phyloP scores from a whole-genome alignment of 2,329 filamentous ascomycete genomes.

The Zelopaecilomyces penicillatus region DNA sequence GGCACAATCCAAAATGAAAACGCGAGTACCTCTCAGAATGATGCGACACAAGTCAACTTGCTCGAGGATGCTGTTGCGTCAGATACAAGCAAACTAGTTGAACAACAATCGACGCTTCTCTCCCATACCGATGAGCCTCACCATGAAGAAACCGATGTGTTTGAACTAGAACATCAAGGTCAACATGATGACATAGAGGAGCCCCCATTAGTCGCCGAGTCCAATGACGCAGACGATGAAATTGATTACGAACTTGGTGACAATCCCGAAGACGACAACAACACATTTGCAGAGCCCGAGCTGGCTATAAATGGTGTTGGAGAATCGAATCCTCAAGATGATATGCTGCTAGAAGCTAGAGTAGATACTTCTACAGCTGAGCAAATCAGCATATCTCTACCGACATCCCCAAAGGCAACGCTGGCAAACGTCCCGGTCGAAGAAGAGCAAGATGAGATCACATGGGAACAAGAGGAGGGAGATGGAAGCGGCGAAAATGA shows the following conservation, averaged over 20 bases:
- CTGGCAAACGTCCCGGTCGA: neutral
- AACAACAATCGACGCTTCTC: neutral
- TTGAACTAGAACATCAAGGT: slow-evolving; percentile 2
- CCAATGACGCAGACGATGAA: slow-evolving; percentile 1
- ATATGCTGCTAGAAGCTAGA: too few species aligned
- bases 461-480: slow-evolving; percentile 12
- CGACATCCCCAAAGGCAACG: too few species aligned
- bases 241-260: slow-evolving; percentile 6
- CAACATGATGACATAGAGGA: neutral
- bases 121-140: neutral
- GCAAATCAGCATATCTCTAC: too few species aligned
- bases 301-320: neutral
- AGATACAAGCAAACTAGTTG: neutral
- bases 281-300: neutral
- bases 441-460: slow-evolving; percentile 11
- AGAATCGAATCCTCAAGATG: too few species aligned
- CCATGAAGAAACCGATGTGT: neutral
- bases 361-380: too few species aligned
- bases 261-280: slow-evolving; percentile 1
- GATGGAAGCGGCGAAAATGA: slow-evolving; percentile 3
- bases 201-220: neutral
- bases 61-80: slow-evolving; percentile 6
- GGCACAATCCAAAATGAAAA: neutral
- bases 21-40: too few species aligned
- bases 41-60: too few species aligned